These are phyloP conservation scores for Turnera subulata DNA, from an alignment of 345 rosid genomes.

Conservation along the genomic window DNA sequence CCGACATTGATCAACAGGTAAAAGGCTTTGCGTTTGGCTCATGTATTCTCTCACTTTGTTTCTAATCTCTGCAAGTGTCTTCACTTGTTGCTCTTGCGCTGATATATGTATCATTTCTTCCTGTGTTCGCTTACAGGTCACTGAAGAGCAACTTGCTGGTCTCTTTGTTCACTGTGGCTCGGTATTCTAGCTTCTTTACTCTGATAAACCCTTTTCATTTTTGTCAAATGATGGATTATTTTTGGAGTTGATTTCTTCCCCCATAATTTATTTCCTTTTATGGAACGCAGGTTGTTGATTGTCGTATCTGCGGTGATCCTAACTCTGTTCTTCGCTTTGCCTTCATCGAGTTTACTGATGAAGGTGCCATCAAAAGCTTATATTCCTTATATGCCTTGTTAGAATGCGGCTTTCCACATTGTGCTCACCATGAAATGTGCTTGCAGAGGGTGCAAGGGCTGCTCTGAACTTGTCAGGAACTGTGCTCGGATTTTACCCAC, in stretches of 20 bases:
- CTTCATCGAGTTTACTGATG: conserved; percentile 85
- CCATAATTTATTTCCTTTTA: not conserved
- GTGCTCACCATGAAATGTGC: conserved; percentile 22
- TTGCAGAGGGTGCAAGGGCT: conserved; percentile 80
- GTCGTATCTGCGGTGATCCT: conserved; percentile 95
- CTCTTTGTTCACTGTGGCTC: conserved; percentile 78
- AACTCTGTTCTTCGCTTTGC: conserved; percentile 93
- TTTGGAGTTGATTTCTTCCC: not conserved
- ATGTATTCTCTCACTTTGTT: not conserved
- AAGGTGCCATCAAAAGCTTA: conserved; percentile 51
- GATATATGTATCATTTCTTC: conserved; percentile 9
- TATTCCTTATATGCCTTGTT: conserved; percentile 11
- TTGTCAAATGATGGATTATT: not conserved
- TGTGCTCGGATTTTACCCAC: conserved; percentile 87
- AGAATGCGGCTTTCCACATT: not conserved
- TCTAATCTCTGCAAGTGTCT: not conserved
- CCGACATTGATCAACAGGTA: conserved; percentile 80
- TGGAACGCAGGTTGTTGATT: conserved; percentile 36
- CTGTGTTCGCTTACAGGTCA: conserved; percentile 42
- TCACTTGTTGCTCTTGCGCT: conserved; percentile 9
- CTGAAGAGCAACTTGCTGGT: conserved; percentile 92
- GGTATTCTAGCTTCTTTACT: conserved; percentile 36
- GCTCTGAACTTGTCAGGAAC: conserved; percentile 89
- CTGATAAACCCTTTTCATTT: not conserved
- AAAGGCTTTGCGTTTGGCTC: not conserved